phyloP scores from a whole-genome alignment of 805 yeast species.

The Wickerhamiella qilinensis region DNA sequence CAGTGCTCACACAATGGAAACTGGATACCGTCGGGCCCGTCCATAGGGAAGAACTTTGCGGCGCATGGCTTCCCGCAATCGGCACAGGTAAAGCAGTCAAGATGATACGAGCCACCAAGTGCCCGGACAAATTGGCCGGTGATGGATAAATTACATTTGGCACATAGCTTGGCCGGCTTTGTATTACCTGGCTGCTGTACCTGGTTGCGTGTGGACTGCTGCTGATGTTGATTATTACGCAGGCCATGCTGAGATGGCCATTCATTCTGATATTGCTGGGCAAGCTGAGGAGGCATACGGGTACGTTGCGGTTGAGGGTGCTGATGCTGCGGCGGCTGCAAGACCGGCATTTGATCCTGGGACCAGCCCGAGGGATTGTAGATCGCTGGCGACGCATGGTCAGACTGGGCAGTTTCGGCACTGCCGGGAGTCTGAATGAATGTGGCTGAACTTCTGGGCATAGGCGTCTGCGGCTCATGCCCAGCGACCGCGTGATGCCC shows the following conservation, averaged over 20 bases:
- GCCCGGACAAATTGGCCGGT: constrained; percentile 78
- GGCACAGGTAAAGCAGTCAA: constrained; percentile 71
- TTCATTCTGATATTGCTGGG: no score
- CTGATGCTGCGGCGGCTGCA: no score
- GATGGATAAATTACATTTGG: constrained; percentile 36
- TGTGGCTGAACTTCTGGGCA: background rate
- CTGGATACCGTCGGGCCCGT: constrained; percentile 15
- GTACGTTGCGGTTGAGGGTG: no score
- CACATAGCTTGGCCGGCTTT: constrained; percentile 25
- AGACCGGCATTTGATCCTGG: no score
- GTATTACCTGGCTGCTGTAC: background rate
- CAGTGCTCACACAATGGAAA: constrained; percentile 77
- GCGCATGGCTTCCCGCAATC: constrained; percentile 75
- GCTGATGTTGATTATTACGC: no score
- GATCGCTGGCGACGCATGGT: background rate
- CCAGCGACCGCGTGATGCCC: background rate
- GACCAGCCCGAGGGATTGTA: background rate
- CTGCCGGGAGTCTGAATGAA: background rate
- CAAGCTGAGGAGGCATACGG: no score
- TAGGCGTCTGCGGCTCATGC: background rate
- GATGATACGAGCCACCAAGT: constrained; percentile 60
- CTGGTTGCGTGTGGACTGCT: no score
- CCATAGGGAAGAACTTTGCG: constrained; percentile 76
- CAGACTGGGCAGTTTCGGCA: background rate
- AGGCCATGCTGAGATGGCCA: no score